Base-by-base conservation (phyloP, 192 early-diverging fungal species). In the Umbelopsis sp. region DNA sequence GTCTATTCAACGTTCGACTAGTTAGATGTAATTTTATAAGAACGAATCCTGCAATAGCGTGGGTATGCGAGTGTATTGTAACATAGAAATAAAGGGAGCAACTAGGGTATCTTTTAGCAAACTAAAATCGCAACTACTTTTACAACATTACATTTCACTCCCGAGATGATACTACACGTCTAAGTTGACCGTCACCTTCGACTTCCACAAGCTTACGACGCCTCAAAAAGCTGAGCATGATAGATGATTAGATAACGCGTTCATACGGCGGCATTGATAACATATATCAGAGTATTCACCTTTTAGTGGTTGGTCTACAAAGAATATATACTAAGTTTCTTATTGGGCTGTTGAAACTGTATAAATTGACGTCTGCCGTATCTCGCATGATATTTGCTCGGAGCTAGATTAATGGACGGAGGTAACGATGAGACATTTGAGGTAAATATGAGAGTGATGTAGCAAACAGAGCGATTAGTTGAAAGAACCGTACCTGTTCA, bases 401-500 rank as follows among this genome's bases (percentile, higher is more conserved):
- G 62, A 82, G 59, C 80, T 82, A 67, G 8, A 36, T 38, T 21
- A 45, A 74, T 8, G 50, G 5, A 41, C 38, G 12, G 12, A 11
- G 4, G 4, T 11, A 41, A 41, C 0, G 12, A 11, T 11, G 38
- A 41, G 38, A 11, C 38, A 41, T 41, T 26, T 8, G 34, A 21
- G 45, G 25, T 66, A 49, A 49, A 21, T 21, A 21, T n/a, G 16
- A 9, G 12, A 44, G 17, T 49, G 0, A 7, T 21, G 38, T 17
- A 49, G 20, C 47, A 7, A 16, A 49, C 47, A 21, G 16, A 4
- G n/a, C 16, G 0, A 0, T 16, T 4, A 17, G 16, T 6, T 20
- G 20, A 49, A 21, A 71, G 3, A 79, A 69, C 2, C 68, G 80
- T 70, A 94, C 84, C 71, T 95, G 88, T 79, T 98, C 96, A 76